Percentiles rank a stretch among this genome's conserved stretches.
These are phyloP conservation scores for Lachnellula willkommii DNA, from an alignment of 2,329 filamentous ascomycete genomes.

Conservation along the genomic window DNA sequence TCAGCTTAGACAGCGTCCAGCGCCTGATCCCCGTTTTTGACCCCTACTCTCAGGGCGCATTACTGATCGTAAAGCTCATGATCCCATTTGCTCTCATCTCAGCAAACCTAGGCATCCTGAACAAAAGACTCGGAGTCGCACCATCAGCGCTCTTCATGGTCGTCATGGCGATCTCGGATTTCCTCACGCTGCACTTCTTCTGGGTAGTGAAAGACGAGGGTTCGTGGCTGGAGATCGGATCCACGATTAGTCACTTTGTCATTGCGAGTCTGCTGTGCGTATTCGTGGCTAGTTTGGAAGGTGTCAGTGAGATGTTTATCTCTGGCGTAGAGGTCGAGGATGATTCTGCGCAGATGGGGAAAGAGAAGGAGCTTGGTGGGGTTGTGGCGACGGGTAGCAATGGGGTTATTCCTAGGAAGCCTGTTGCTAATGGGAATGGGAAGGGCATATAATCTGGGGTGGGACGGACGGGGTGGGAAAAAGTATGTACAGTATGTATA, in stretches of 20 bases:
- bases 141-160: slow-evolving; percentile 90
- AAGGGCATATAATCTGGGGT: slow-evolving; percentile 4
- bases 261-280: slow-evolving; percentile 87
- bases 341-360: slow-evolving; percentile 18
- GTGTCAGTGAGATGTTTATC: slow-evolving; percentile 77
- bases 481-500: neutral
- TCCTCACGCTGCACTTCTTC: slow-evolving; percentile 93
- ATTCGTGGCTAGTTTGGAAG: slow-evolving; percentile 84
- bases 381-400: slow-evolving; percentile 17
- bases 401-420: slow-evolving; percentile 8
- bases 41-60: slow-evolving; percentile 82
- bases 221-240: slow-evolving; percentile 95
- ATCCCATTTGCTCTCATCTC: slow-evolving; percentile 90
- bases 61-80: slow-evolving; percentile 84
- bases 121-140: slow-evolving; percentile 74
- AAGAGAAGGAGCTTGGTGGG: slow-evolving; percentile 27
- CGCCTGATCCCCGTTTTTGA: slow-evolving; percentile 89
- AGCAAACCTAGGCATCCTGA: slow-evolving; percentile 89
- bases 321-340: slow-evolving; percentile 66
- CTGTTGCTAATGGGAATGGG: slow-evolving; percentile 3
- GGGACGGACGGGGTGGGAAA: neutral
- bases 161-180: slow-evolving; percentile 85
- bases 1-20: slow-evolving; percentile 84
- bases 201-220: slow-evolving; percentile 96
- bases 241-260: slow-evolving; percentile 90